phyloP scores from a whole-genome alignment of 345 rosid species.

The Angophora floribunda region DNA sequence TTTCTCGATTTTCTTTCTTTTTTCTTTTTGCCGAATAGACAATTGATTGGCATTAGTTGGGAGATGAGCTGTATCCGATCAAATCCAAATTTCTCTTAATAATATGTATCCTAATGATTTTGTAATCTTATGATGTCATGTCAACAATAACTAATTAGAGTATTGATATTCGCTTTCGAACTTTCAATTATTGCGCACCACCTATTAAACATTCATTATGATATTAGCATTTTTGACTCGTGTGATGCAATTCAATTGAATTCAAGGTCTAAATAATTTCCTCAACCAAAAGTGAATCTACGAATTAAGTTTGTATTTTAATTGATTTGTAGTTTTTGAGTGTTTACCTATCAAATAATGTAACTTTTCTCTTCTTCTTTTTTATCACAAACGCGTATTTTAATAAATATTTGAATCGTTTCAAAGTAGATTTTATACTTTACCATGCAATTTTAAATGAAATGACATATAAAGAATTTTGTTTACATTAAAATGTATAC shows the following conservation, averaged over 20 bases:
- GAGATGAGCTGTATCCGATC: neutral
- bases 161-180: neutral
- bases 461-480: too few relatives aligned
- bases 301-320: neutral
- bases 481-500: neutral
- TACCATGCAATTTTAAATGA: neutral
- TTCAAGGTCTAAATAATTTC: neutral
- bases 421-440: neutral
- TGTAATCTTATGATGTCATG: neutral
- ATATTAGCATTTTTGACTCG: neutral
- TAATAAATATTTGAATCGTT: neutral
- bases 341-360: neutral
- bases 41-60: neutral
- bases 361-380: neutral
- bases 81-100: neutral
- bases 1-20: neutral
- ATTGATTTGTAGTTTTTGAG: neutral
- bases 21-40: rapidly evolving
- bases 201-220: neutral
- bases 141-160: neutral
- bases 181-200: neutral
- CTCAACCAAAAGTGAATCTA: neutral
- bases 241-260: neutral
- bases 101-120: neutral
- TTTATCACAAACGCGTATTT: neutral